A percentile compares a stretch with the other conserved stretches of the same genome.
These are phyloP conservation scores for Rhododendron simsii DNA, from an alignment of 148 eudicot genomes.

Conservation along the genomic window DNA sequence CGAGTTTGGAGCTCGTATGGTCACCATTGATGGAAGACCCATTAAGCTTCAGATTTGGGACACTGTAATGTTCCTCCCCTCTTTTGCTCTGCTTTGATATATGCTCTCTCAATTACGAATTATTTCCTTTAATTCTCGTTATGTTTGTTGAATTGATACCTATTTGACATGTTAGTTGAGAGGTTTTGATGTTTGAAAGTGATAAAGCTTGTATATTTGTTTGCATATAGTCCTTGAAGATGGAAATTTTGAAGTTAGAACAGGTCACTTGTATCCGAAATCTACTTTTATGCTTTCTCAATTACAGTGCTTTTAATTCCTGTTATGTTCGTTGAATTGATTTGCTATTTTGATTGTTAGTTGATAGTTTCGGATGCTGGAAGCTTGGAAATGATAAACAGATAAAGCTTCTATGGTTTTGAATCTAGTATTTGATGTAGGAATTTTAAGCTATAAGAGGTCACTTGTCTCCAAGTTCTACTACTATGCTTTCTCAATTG, in stretches of 20 bases:
- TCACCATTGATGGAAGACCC: conserved; percentile 54
- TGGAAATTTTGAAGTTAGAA: background rate
- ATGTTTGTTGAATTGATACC: background rate
- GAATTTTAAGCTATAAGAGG: background rate
- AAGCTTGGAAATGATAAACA: too few species aligned
- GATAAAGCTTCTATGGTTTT: background rate
- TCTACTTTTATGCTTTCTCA: background rate
- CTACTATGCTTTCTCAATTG: background rate
- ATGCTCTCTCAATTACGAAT: background rate
- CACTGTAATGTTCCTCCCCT: conserved; percentile 32
- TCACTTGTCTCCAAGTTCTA: background rate
- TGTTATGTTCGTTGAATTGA: background rate
- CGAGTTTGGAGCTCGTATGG: conserved; percentile 77
- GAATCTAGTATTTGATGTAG: background rate
- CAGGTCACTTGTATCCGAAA: background rate
- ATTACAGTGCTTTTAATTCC: background rate
- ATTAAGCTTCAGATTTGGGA: conserved; percentile 87
- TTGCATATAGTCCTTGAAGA: background rate
- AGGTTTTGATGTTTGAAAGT: background rate
- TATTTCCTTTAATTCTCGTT: background rate
- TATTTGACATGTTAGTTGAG: background rate
- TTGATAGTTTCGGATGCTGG: background rate
- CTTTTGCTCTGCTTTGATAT: background rate
- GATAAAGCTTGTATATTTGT: background rate
- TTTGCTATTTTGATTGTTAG: background rate